A percentile compares a stretch with the other conserved stretches of the same genome.
Conservation (phyloP, 2,329 filamentous ascomycete genomes). For the Diaporthe destruens region DNA sequence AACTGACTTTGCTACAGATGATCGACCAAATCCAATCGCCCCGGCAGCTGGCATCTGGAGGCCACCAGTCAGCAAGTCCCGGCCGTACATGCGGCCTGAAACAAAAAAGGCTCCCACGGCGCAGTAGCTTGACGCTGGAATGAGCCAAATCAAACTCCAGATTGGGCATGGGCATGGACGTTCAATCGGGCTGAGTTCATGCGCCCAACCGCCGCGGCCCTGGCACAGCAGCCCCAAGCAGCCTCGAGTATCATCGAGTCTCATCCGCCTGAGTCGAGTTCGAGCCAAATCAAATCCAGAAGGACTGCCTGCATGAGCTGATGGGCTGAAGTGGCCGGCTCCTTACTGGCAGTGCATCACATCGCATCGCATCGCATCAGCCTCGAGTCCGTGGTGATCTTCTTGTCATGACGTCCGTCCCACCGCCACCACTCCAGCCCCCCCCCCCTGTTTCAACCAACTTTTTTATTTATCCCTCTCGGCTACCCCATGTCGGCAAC, state of each 20-base stretch:
- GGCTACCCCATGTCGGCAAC: slow-evolving; percentile 14
- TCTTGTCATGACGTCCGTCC: slow-evolving; percentile 26
- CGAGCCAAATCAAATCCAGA: slow-evolving; percentile 4
- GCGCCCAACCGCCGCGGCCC: slow-evolving; percentile 29
- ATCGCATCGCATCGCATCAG: slow-evolving; percentile 16
- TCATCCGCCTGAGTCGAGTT: slow-evolving; percentile 16
- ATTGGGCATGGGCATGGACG: slow-evolving; percentile 23
- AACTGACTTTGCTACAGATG: slow-evolving; percentile 13
- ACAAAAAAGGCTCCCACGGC: slow-evolving; percentile 21
- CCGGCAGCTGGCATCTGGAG: not conserved
- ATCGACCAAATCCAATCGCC: slow-evolving; percentile 1
- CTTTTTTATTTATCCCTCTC: slow-evolving; percentile 14
- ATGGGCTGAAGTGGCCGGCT: not conserved
- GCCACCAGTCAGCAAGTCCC: slow-evolving; percentile 1
- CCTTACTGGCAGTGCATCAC: not conserved
- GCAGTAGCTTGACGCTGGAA: slow-evolving; percentile 28
- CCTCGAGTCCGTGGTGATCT: slow-evolving; percentile 26
- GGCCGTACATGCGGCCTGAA: slow-evolving; percentile 25
- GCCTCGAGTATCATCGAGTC: slow-evolving; percentile 28
- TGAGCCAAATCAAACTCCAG: slow-evolving; percentile 33
- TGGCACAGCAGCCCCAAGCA: not conserved
- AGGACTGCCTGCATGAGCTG: slow-evolving; percentile 3
- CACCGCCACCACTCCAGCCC: slow-evolving; percentile 27
- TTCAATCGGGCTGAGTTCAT: slow-evolving; percentile 23
- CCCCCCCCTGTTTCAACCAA: slow-evolving; percentile 28